A percentile compares a stretch with the other conserved stretches of the same genome.
Conservation (phyloP, 345 rosid genomes). For the Chamaenerion angustifolium region DNA sequence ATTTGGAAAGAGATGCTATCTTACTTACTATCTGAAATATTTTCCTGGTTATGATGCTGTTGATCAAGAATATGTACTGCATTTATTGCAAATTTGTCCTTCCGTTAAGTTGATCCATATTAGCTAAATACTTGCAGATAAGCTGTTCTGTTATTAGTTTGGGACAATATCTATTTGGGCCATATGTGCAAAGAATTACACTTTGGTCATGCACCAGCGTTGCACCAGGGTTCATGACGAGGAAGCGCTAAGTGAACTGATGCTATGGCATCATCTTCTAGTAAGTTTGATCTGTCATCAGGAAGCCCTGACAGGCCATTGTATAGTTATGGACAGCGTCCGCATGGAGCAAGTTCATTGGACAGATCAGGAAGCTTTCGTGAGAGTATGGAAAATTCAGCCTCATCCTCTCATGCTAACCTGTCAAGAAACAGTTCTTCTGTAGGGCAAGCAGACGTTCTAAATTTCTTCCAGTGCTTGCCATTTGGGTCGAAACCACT, state of each 20-base stretch:
- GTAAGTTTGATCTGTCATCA: constrained; percentile 78
- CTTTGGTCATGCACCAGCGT: constrained; percentile 47
- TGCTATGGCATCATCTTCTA: constrained; percentile 50
- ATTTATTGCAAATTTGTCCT: not conserved
- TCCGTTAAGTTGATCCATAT: not conserved
- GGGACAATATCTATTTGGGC: not conserved
- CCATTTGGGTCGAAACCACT: constrained; percentile 68
- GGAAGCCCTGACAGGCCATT: constrained; percentile 70
- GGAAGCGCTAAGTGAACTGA: constrained; percentile 34
- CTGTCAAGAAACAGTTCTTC: constrained; percentile 52
- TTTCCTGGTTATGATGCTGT: no score
- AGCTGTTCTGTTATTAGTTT: not conserved
- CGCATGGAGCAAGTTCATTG: constrained; percentile 32
- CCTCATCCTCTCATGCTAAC: constrained; percentile 52
- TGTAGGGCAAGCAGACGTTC: constrained; percentile 52
- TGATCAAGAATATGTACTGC: no score
- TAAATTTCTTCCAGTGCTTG: constrained; percentile 58
- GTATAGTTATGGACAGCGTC: constrained; percentile 53
- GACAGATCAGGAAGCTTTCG: constrained; percentile 88
- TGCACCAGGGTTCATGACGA: constrained; percentile 29
- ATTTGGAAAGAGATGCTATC: no score
- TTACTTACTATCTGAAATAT: no score
- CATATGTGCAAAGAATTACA: constrained; percentile 9
- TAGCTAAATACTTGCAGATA: constrained; percentile 4
- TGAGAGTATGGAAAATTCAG: constrained; percentile 60